Evolutionary conservation across 2,329 filamentous ascomycete genomes (phyloP).

Genomic region (Lasiodiplodia theobromae): DNA sequence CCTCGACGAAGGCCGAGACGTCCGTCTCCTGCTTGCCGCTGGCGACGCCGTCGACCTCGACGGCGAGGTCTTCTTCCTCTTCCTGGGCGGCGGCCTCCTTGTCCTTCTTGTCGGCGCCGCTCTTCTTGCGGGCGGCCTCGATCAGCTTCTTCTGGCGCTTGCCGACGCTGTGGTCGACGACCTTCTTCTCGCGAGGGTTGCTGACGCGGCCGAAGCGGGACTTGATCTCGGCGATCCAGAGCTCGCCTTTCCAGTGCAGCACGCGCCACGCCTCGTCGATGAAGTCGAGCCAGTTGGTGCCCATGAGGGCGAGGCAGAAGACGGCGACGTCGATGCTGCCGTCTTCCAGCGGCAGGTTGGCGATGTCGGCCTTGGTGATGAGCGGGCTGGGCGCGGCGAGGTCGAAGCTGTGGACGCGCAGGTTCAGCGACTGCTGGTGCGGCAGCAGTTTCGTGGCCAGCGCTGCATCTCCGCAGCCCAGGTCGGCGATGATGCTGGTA

Average conservation of each 20-base stretch:
- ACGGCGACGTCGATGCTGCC: slow-evolving; percentile 84
- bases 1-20: slow-evolving; percentile 84
- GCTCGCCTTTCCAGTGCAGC: slow-evolving; percentile 90
- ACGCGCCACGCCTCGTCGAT: slow-evolving; percentile 94
- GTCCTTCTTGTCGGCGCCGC: slow-evolving; percentile 52
- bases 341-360: slow-evolving; percentile 77
- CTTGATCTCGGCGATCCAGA: slow-evolving; percentile 98
- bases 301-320: slow-evolving; percentile 97
- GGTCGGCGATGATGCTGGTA: slow-evolving; percentile 79
- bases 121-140: slow-evolving; percentile 48
- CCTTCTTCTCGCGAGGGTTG: slow-evolving; percentile 54
- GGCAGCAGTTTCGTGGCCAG: slow-evolving; percentile 74
- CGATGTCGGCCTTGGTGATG: slow-evolving; percentile 89
- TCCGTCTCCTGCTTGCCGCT: slow-evolving; percentile 71
- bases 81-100: slow-evolving; percentile 58
- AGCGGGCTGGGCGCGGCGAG: slow-evolving; percentile 77
- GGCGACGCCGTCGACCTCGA: slow-evolving; percentile 69
- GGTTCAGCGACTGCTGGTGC: slow-evolving; percentile 69
- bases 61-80: slow-evolving; percentile 66
- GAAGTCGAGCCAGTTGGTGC: slow-evolving; percentile 97
- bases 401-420: slow-evolving; percentile 85
- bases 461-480: slow-evolving; percentile 91
- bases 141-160: slow-evolving; percentile 63
- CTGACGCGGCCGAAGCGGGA: slow-evolving; percentile 76
- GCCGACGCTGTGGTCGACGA: slow-evolving; percentile 75